A percentile compares a stretch with the other conserved stretches of the same genome.
Evolutionary conservation across 202 grass and related monocot genomes (phyloP).

Genomic region (Carex arenaria): DNA sequence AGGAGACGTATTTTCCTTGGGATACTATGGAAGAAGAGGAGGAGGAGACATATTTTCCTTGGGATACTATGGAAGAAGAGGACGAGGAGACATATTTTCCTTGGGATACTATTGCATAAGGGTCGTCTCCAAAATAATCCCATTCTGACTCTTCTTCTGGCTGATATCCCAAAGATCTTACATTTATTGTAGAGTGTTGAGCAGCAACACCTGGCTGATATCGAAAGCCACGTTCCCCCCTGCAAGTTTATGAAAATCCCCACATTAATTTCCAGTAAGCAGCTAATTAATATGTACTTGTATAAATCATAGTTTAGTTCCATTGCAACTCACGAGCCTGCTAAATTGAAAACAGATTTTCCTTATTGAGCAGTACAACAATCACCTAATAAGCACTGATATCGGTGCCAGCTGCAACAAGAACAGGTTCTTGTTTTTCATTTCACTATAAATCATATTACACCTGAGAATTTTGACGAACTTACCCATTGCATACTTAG

Average conservation of each 20-base stretch:
- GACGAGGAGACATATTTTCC: too few species aligned
- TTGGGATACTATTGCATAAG: constrained; percentile 34
- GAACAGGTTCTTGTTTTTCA: neutral
- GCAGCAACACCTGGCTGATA: constrained; percentile 14
- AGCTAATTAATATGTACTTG: neutral
- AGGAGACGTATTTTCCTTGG: constrained; percentile 42
- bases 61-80: too few species aligned
- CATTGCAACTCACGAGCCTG: neutral
- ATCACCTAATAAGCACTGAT: neutral
- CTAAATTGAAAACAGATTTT: neutral
- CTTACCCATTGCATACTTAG: neutral
- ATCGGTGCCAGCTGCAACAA: neutral
- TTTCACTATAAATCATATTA: neutral
- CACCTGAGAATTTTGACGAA: neutral
- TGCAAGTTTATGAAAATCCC: constrained; percentile 31
- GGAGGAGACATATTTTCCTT: too few species aligned
- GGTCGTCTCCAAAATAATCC: constrained; percentile 92
- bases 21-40: constrained; percentile 17
- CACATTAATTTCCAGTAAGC: neutral
- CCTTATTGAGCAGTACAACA: neutral
- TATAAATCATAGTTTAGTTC: neutral
- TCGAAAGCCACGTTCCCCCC: constrained; percentile 31
- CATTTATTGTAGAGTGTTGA: constrained; percentile 72
- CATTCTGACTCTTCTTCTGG: constrained; percentile 84
- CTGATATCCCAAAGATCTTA: constrained; percentile 30